A percentile compares a stretch with the other conserved stretches of the same genome.
phyloP scores from a whole-genome alignment of 2,329 filamentous ascomycete species.

The Kalmusia sp. region DNA sequence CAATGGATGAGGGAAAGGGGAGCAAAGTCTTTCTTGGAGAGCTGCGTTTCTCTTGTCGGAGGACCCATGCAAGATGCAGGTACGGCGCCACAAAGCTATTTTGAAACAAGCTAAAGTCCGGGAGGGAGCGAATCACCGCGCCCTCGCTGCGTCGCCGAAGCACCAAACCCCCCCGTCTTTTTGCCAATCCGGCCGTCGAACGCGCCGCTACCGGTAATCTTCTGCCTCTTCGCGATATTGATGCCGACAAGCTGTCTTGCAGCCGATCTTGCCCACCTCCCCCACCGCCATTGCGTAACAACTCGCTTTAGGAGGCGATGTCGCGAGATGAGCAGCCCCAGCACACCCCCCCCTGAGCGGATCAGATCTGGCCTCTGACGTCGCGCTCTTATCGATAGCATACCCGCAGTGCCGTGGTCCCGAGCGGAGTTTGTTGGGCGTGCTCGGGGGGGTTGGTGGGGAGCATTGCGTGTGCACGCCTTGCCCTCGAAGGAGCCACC shows the following conservation, averaged over 20 bases:
- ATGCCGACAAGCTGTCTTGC: neutral
- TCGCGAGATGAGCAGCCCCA: neutral
- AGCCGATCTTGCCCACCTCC: neutral
- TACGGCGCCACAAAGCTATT: conserved; percentile 26
- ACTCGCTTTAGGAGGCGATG: neutral
- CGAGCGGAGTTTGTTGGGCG: neutral
- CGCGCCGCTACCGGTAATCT: conserved; percentile 10
- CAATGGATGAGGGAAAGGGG: neutral
- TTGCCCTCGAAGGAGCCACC: neutral
- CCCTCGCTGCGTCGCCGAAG: neutral
- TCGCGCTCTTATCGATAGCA: conserved; percentile 9
- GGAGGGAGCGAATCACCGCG: conserved; percentile 11
- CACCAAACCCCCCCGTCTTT: conserved; percentile 7
- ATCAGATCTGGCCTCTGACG: conserved; percentile 32
- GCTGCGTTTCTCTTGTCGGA: conserved; percentile 4
- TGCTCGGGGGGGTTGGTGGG: neutral
- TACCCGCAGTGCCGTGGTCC: neutral
- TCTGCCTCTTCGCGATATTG: neutral
- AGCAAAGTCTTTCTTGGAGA: conserved; percentile 7
- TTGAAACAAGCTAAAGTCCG: conserved; percentile 24
- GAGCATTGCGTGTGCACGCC: neutral
- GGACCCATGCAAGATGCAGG: conserved; percentile 22
- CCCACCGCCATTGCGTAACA: neutral
- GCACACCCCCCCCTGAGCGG: conserved; percentile 23
- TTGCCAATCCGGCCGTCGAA: neutral